A percentile compares a stretch with the other conserved stretches of the same genome.
Conservation (phyloP, 345 rosid genomes). For the Gossypium thurberi region DNA sequence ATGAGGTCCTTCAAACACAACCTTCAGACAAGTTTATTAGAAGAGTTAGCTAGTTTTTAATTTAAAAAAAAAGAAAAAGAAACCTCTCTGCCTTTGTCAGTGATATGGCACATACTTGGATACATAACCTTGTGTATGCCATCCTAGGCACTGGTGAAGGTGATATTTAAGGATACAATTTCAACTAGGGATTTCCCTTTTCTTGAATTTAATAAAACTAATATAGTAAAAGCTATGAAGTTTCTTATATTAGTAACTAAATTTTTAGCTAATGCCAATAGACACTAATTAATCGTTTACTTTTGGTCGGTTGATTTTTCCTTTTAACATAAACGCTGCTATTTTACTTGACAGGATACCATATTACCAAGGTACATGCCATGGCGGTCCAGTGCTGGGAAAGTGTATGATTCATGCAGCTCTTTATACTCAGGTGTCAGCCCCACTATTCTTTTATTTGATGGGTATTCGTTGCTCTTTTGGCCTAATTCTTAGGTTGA, state of each 20-base stretch:
- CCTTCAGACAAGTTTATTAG: background rate
- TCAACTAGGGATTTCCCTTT: background rate
- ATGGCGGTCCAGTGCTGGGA: background rate
- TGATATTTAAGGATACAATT: too few species aligned
- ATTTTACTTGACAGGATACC: conserved; percentile 10
- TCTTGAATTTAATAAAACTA: background rate
- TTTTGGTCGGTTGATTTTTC: too few species aligned
- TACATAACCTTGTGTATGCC: too few species aligned
- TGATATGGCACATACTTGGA: too few species aligned
- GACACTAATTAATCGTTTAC: too few species aligned
- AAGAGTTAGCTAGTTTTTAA: background rate
- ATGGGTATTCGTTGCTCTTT: background rate
- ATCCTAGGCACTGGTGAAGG: too few species aligned
- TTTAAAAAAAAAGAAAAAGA: too few species aligned
- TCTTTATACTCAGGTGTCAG: background rate
- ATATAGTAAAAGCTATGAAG: background rate
- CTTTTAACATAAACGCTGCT: too few species aligned
- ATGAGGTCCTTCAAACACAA: background rate
- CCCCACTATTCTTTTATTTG: conserved; percentile 5
- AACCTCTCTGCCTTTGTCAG: too few species aligned
- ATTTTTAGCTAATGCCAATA: too few species aligned
- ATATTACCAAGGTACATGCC: background rate
- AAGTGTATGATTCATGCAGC: background rate
- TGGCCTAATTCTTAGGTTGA: background rate
- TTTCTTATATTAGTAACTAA: too few species aligned